Evolutionary conservation across 2,329 filamentous ascomycete species (phyloP).

Genomic region (Colletotrichum sp.): DNA sequence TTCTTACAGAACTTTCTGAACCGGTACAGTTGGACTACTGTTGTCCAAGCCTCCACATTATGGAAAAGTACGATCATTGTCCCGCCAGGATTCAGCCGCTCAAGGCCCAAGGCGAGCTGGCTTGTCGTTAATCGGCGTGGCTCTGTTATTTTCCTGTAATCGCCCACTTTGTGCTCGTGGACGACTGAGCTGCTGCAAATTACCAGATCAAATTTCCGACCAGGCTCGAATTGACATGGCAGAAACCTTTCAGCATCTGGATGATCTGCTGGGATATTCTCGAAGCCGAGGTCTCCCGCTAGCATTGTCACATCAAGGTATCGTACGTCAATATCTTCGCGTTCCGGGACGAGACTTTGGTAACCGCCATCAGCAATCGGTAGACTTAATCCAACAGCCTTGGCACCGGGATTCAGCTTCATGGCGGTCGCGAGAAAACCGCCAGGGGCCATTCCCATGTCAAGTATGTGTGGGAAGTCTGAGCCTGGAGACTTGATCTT

Average conservation of each 20-base stretch:
- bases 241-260: not conserved
- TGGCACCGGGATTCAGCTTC: not conserved
- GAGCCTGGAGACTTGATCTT: not conserved
- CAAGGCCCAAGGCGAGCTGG: not conserved
- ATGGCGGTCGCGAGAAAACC: not conserved
- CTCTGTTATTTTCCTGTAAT: not conserved
- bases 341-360: not conserved
- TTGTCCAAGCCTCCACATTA: constrained; percentile 46
- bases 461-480: not conserved
- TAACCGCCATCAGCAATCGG: not conserved
- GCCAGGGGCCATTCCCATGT: not conserved
- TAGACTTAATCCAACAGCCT: not conserved
- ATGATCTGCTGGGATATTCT: not conserved
- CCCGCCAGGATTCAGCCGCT: constrained; percentile 43
- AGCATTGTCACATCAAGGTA: not conserved
- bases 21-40: constrained; percentile 37
- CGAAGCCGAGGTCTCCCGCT: not conserved
- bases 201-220: not conserved
- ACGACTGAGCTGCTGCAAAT: not conserved
- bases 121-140: not conserved
- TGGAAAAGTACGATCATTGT: constrained; percentile 58
- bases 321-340: not conserved
- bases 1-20: constrained; percentile 46
- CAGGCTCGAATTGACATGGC: not conserved
- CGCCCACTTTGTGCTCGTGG: not conserved